Percentiles rank a stretch among this genome's conserved stretches.
These are phyloP conservation scores for Chrysopogon serrulatus DNA, from an alignment of 176 grass and related monocot species.

Conservation along the genomic window DNA sequence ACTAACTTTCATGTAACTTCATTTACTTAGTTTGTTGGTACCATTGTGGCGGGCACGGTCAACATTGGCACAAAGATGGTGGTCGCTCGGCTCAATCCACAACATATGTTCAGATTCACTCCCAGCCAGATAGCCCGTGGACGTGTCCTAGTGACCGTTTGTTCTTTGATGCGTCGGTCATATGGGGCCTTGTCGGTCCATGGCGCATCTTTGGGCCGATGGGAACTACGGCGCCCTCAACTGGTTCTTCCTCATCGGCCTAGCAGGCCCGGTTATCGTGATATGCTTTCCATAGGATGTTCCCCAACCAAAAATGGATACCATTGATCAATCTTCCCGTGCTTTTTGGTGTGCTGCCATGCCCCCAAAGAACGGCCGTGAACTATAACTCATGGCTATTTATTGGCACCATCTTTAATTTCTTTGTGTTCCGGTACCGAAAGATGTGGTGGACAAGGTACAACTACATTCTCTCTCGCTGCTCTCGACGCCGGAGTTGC, in stretches of 20 bases:
- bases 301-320: slow-evolving; percentile 57
- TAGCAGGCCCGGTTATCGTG: slow-evolving; percentile 48
- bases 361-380: slow-evolving; percentile 54
- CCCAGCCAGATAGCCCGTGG: slow-evolving; percentile 69
- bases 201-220: slow-evolving; percentile 47
- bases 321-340: slow-evolving; percentile 76
- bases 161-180: slow-evolving; percentile 89
- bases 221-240: slow-evolving; percentile 62
- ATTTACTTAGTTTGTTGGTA: slow-evolving; percentile 46
- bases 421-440: slow-evolving; percentile 62
- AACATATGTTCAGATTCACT: slow-evolving; percentile 52
- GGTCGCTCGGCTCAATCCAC: slow-evolving; percentile 56
- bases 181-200: slow-evolving; percentile 70
- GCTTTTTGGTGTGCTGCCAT: slow-evolving; percentile 66
- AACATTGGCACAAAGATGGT: slow-evolving; percentile 65
- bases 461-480: slow-evolving; percentile 80
- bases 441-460: slow-evolving; percentile 87
- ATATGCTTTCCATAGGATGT: slow-evolving; percentile 50
- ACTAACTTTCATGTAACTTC: neutral
- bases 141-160: slow-evolving; percentile 63
- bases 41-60: slow-evolving; percentile 65
- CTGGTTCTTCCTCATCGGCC: slow-evolving; percentile 72
- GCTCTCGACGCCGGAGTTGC: slow-evolving; percentile 60
- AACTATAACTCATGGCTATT: slow-evolving; percentile 76
- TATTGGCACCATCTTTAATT: slow-evolving; percentile 71